Conservation (phyloP, 2,329 filamentous ascomycete species). For the Fusarium subtropicale region DNA sequence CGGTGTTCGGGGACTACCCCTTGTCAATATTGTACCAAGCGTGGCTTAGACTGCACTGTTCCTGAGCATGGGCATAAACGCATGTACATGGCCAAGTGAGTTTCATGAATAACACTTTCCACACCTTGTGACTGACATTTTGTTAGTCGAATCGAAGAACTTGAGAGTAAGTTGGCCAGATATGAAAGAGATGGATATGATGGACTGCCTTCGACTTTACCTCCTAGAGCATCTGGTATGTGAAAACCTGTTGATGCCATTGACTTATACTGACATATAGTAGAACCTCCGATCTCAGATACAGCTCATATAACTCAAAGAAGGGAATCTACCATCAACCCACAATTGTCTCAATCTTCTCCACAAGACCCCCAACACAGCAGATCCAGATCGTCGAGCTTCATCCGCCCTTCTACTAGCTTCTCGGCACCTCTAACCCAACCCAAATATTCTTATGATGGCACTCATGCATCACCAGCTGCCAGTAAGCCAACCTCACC, state of each 20-base stretch:
- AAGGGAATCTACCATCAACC: slow-evolving; percentile 21
- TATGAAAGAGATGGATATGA: slow-evolving; percentile 42
- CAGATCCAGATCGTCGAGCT: slow-evolving; percentile 39
- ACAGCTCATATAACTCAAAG: slow-evolving; percentile 10
- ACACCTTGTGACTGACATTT: background rate
- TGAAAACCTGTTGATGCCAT: fast-evolving
- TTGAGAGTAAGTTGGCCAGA: slow-evolving; percentile 43
- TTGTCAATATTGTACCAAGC: slow-evolving; percentile 45
- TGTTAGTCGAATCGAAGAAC: slow-evolving; percentile 44
- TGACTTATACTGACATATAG: slow-evolving; percentile 10
- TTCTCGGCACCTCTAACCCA: slow-evolving; percentile 38
- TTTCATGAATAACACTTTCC: background rate
- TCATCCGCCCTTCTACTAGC: slow-evolving; percentile 44
- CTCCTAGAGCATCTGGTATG: slow-evolving; percentile 33
- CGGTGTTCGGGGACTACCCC: slow-evolving; percentile 45
- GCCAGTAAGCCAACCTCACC: slow-evolving; percentile 28
- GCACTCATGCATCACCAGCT: slow-evolving; percentile 35
- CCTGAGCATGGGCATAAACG: slow-evolving; percentile 47
- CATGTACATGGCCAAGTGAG: slow-evolving; percentile 46
- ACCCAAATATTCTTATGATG: slow-evolving; percentile 21
- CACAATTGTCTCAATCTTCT: slow-evolving; percentile 34
- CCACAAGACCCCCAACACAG: slow-evolving; percentile 33
- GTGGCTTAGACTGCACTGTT: slow-evolving; percentile 44
- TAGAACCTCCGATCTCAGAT: slow-evolving; percentile 13
- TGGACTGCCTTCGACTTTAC: slow-evolving; percentile 15